Percentiles rank a stretch among this genome's conserved stretches.
These are phyloP conservation scores for Boechera retrofracta DNA, from an alignment of 345 rosid species.

Conservation along the genomic window DNA sequence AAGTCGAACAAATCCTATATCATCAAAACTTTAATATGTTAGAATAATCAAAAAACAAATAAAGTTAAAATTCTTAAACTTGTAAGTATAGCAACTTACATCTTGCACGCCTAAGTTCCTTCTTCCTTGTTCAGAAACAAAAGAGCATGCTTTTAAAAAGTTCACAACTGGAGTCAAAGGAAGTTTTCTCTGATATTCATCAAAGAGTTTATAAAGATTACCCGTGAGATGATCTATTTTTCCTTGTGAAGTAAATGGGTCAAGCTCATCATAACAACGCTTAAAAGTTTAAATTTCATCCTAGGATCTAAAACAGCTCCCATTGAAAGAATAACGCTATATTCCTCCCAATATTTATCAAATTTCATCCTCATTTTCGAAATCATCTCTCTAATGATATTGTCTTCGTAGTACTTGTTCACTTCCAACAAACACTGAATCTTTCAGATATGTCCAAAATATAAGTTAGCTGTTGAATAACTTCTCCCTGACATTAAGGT, in stretches of 20 bases:
- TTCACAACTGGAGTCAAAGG: too few species aligned
- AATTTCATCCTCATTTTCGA: background rate
- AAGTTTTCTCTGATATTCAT: too few species aligned
- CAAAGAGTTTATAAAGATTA: background rate
- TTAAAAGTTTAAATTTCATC: background rate
- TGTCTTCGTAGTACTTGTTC: background rate
- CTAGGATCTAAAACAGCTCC: background rate
- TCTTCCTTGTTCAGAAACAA: too few species aligned
- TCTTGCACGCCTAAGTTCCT: too few species aligned
- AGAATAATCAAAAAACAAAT: too few species aligned
- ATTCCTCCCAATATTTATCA: background rate
- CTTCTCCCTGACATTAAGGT: background rate
- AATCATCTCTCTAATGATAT: background rate
- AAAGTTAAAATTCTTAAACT: too few species aligned
- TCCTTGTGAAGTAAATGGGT: background rate
- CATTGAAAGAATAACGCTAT: constrained; percentile 14
- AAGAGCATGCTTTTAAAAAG: too few species aligned
- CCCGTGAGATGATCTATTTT: background rate
- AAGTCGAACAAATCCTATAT: too few species aligned
- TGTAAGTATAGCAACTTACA: too few species aligned
- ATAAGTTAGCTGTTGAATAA: background rate
- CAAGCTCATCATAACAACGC: background rate
- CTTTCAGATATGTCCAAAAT: too few species aligned
- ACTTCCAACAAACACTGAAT: too few species aligned
- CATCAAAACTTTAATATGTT: too few species aligned